A percentile compares a stretch with the other conserved stretches of the same genome.
Evolutionary conservation across 2,329 filamentous ascomycete species (phyloP).

Genomic region (Aureobasidium uvarum): DNA sequence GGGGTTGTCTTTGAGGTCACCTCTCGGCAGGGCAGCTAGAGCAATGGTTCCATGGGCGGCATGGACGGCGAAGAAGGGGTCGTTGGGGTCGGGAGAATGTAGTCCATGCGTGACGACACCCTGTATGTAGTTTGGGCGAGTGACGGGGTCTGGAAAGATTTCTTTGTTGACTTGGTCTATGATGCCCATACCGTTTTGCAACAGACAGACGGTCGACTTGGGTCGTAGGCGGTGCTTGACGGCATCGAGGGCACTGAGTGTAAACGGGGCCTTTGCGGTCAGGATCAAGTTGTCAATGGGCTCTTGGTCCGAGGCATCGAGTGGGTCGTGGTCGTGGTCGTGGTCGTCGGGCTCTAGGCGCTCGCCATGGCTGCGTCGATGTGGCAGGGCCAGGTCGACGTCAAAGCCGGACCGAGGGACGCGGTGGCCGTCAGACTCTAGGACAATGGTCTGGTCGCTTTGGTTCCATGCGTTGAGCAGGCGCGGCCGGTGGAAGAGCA

Average conservation of each 20-base stretch:
- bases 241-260: slow-evolving; percentile 63
- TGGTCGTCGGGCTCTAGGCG: not conserved
- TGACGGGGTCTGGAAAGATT: slow-evolving; percentile 65
- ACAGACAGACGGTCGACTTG: slow-evolving; percentile 68
- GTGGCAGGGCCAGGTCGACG: slow-evolving; percentile 44
- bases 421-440: slow-evolving; percentile 47
- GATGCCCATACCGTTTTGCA: slow-evolving; percentile 80
- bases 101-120: slow-evolving; percentile 64
- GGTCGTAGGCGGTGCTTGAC: slow-evolving; percentile 66
- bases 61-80: slow-evolving; percentile 55
- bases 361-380: not conserved
- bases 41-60: slow-evolving; percentile 59
- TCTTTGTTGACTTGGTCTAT: slow-evolving; percentile 71
- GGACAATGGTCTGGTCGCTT: slow-evolving; percentile 46
- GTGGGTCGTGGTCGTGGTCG: not conserved
- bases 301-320: slow-evolving; percentile 27
- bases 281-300: slow-evolving; percentile 73
- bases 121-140: slow-evolving; percentile 72
- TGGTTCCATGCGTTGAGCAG: slow-evolving; percentile 50
- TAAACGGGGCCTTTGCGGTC: slow-evolving; percentile 69
- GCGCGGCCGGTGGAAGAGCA: slow-evolving; percentile 66
- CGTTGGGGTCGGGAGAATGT: slow-evolving; percentile 42
- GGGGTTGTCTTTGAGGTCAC: slow-evolving; percentile 31
- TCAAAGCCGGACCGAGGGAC: slow-evolving; percentile 45
- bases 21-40: slow-evolving; percentile 52